phyloP scores from a whole-genome alignment of 257 asterid genomes.

The Solanum microdontum region DNA sequence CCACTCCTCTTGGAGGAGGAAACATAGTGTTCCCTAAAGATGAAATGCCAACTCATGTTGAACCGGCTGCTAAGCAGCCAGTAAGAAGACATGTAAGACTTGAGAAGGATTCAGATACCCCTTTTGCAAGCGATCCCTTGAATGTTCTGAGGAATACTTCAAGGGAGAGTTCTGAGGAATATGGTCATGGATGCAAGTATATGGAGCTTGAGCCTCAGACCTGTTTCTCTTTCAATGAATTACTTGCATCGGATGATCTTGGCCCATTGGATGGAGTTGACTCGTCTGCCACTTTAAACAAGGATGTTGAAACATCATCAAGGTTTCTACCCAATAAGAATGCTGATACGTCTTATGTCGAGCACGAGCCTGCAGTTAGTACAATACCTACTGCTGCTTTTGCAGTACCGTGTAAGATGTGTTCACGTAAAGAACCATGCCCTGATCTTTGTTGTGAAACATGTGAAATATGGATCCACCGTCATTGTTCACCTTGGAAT shows the following conservation, averaged over 20 bases:
- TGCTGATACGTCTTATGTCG: constrained; percentile 11
- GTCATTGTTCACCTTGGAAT: constrained; percentile 65
- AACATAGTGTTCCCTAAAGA: background rate
- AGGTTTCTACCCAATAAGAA: constrained; percentile 21
- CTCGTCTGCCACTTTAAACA: constrained; percentile 10
- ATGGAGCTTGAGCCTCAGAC: constrained; percentile 86
- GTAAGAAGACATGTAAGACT: background rate
- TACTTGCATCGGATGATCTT: constrained; percentile 44
- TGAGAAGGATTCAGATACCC: background rate
- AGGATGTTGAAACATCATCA: constrained; percentile 14
- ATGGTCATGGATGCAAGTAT: constrained; percentile 28
- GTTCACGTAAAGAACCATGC: constrained; percentile 32
- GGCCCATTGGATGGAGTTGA: constrained; percentile 11
- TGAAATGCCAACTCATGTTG: background rate
- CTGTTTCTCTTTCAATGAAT: constrained; percentile 59
- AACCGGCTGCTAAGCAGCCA: background rate
- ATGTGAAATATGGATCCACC: constrained; percentile 55
- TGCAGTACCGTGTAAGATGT: constrained; percentile 30
- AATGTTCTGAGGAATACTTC: constrained; percentile 20
- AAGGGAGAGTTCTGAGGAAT: constrained; percentile 26
- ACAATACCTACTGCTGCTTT: constrained; percentile 9
- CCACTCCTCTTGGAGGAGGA: constrained; percentile 11
- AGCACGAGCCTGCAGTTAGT: constrained; percentile 15
- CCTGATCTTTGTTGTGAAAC: constrained; percentile 44
- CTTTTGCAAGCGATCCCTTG: background rate